These are phyloP conservation scores for Salmacisia buchloeana DNA, from an alignment of 1,284 basidiomycete genomes.

Conservation along the genomic window DNA sequence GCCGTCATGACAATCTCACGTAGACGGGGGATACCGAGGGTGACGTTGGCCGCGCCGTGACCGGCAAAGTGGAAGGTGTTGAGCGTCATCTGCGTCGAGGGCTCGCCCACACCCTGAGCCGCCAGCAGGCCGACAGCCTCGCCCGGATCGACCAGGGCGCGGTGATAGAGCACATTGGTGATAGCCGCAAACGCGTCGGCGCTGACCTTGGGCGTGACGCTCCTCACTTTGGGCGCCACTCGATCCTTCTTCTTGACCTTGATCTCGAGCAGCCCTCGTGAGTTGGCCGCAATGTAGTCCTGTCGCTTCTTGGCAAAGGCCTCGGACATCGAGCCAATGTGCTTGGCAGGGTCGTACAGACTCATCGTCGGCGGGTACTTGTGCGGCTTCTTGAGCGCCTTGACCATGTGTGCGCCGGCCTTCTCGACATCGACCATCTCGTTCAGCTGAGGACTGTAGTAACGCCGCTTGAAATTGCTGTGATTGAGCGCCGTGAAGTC, in stretches of 20 bases:
- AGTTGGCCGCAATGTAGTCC: conserved; percentile 74
- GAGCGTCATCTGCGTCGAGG: conserved; percentile 98
- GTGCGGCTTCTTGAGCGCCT: conserved; percentile 75
- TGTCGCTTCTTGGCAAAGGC: conserved; percentile 77
- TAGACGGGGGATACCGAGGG: conserved; percentile 94
- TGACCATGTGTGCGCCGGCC: conserved; percentile 76
- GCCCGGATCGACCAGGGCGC: conserved; percentile 79
- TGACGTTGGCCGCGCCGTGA: conserved; percentile 98
- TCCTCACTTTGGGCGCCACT: conserved; percentile 49
- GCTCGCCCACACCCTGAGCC: conserved; percentile 98
- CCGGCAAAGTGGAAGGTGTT: conserved; percentile 99
- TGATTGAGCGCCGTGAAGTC: conserved; percentile 89
- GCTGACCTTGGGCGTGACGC: conserved; percentile 22
- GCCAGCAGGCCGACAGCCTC: conserved; percentile 95
- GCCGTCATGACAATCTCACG: conserved; percentile 99
- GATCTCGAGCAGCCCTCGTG: conserved; percentile 65
- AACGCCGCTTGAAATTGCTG: conserved; percentile 68
- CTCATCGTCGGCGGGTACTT: conserved; percentile 72
- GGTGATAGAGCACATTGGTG: conserved; percentile 47
- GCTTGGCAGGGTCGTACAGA: conserved; percentile 70
- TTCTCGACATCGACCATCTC: conserved; percentile 64
- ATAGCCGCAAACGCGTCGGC: conserved; percentile 44
- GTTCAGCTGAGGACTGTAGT: conserved; percentile 60
- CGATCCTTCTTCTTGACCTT: conserved; percentile 56
- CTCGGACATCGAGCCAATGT: conserved; percentile 87